A percentile compares a stretch with the other conserved stretches of the same genome.
phyloP scores from a whole-genome alignment of 257 asterid species.

The Leptodermis oblonga region DNA sequence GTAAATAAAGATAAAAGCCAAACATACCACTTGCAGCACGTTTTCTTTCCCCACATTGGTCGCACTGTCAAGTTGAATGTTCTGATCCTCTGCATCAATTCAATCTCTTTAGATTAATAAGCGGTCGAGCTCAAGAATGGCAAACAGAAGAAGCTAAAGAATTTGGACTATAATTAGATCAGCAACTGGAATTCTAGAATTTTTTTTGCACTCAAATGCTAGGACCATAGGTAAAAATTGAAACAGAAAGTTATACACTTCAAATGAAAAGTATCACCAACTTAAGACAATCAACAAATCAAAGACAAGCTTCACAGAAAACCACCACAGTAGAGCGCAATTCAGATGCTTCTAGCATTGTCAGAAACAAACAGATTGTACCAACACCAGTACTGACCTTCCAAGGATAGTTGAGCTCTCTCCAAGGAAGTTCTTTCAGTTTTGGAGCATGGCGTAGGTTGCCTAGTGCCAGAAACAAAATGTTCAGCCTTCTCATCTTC shows the following conservation, averaged over 20 bases:
- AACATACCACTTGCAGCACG: constrained; percentile 47
- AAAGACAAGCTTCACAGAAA: neutral
- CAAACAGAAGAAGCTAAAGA: neutral
- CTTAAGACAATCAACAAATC: neutral
- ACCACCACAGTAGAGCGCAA: neutral
- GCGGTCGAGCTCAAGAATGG: neutral
- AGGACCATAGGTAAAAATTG: neutral
- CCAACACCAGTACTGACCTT: constrained; percentile 33
- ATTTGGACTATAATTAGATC: neutral
- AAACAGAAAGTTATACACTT: neutral
- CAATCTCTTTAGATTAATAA: constrained; percentile 26
- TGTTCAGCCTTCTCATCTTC: constrained; percentile 51
- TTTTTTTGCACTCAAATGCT: neutral
- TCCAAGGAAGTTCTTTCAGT: constrained; percentile 23
- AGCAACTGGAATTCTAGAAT: neutral
- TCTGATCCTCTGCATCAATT: constrained; percentile 32
- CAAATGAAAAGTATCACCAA: neutral
- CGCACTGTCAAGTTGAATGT: constrained; percentile 24
- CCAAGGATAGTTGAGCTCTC: constrained; percentile 31
- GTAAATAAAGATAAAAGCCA: neutral
- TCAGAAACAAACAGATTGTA: neutral
- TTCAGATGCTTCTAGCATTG: neutral
- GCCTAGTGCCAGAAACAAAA: constrained; percentile 28
- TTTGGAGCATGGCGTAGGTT: constrained; percentile 30
- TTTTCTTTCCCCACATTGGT: constrained; percentile 28